Conservation (phyloP, 2,329 filamentous ascomycete genomes). For the Hypoxylon sp. region DNA sequence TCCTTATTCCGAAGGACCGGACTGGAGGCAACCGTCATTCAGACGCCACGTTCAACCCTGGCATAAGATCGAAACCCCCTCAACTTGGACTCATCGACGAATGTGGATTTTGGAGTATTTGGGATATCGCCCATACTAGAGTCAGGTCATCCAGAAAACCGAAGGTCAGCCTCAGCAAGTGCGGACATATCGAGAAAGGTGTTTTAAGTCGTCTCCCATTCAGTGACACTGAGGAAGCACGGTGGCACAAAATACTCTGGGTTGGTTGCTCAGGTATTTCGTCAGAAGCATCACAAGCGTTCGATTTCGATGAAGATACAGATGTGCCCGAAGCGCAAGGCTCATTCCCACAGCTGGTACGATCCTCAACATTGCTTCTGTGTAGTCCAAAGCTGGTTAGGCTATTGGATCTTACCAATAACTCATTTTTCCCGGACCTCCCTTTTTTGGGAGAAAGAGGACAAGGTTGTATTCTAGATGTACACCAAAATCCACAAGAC, state of each 20-base stretch:
- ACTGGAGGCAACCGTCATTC: slow-evolving; percentile 71
- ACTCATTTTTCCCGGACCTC: slow-evolving; percentile 49
- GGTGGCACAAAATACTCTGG: slow-evolving; percentile 62
- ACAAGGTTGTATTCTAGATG: slow-evolving; percentile 50
- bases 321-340: slow-evolving; percentile 37
- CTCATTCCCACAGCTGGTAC: slow-evolving; percentile 59
- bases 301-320: slow-evolving; percentile 57
- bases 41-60: slow-evolving; percentile 76
- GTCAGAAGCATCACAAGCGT: slow-evolving; percentile 53
- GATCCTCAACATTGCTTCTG: slow-evolving; percentile 70
- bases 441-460: slow-evolving; percentile 44
- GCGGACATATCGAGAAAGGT: slow-evolving; percentile 63
- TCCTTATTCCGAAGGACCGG: slow-evolving; percentile 65
- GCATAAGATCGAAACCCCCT: slow-evolving; percentile 63
- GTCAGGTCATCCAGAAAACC: slow-evolving; percentile 55
- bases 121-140: slow-evolving; percentile 67
- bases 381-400: slow-evolving; percentile 51
- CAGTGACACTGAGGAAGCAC: slow-evolving; percentile 50
- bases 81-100: slow-evolving; percentile 78
- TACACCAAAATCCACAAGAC: slow-evolving; percentile 48
- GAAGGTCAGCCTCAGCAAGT: slow-evolving; percentile 55
- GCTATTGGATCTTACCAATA: slow-evolving; percentile 49
- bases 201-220: slow-evolving; percentile 55
- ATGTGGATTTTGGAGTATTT: slow-evolving; percentile 76
- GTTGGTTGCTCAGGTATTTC: slow-evolving; percentile 53